Evolutionary conservation across 78 protist species (phyloP).

Genomic region (Dictyostelium brefeldianum): DNA sequence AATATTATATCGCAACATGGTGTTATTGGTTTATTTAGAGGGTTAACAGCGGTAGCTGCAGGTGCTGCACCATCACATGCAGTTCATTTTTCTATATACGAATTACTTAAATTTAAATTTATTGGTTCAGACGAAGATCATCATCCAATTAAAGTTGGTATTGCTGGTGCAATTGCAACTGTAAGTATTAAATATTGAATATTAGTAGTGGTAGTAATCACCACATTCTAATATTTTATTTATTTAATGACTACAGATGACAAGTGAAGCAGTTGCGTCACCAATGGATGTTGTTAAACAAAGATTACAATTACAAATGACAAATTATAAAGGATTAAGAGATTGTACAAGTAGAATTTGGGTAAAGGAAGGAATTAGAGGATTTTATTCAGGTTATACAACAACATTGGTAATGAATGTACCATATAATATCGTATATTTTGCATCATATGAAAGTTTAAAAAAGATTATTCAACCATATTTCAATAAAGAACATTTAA

Average conservation of each 20-base stretch:
- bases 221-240: no score
- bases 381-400: conserved; percentile 79
- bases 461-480: conserved; percentile 61
- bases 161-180: conserved; percentile 83
- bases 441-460: conserved; percentile 78
- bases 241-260: conserved; percentile 20
- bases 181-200: conserved; percentile 23
- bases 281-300: conserved; percentile 90
- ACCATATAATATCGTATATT: conserved; percentile 78
- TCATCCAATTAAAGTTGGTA: conserved; percentile 51
- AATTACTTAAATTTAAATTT: conserved; percentile 49
- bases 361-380: conserved; percentile 77
- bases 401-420: conserved; percentile 86
- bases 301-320: conserved; percentile 83
- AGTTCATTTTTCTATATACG: conserved; percentile 81
- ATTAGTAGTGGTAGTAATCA: no score
- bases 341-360: conserved; percentile 70
- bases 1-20: conserved; percentile 69
- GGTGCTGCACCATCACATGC: conserved; percentile 90
- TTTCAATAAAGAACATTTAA: neutral
- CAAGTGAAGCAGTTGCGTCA: conserved; percentile 82
- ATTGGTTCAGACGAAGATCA: conserved; percentile 36
- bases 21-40: conserved; percentile 73
- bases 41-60: conserved; percentile 81
- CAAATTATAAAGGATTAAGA: conserved; percentile 52